Base-by-base conservation (phyloP, 1,284 basidiomycete species). In the Sutorius eximius region DNA sequence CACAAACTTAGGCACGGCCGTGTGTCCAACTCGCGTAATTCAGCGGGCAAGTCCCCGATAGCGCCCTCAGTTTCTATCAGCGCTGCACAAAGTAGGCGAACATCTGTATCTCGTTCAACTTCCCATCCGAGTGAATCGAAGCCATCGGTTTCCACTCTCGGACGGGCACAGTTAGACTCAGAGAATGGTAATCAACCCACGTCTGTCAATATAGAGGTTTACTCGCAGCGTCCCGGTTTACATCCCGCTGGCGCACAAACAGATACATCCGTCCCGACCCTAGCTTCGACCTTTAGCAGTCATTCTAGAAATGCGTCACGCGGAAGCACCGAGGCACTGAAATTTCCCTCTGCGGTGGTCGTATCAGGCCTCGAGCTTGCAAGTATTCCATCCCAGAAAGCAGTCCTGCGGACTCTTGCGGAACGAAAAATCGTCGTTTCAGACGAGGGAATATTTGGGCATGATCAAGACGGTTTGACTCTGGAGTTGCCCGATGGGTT, bases 401-500 rank as follows among this genome's bases (percentile, higher is more conserved):
- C 84, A 2, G 69, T 92, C 27, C 70, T 80, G 10, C 75, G 74
- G 20, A 80, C 81, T 0, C 70, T 92, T 38, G 63, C 75, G 13
- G 82, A 86, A 38, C 73, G 74, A 51, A 74, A 75, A 40, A 69
- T 91, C 12, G 65, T 79, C 10, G 63, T 87, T 18, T 80, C 82
- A 16, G 70, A 71, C 6, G 64, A 61, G 16, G 64, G 60, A 22
- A 56, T 59, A 43, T 57, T 59, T 30, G 68, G 67, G n/a, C 69
- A 66, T 27, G 70, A 71, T 45, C 71, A 72, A 40, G 75, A 76
- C 8, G 59, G 56, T 13, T 15, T 44, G 72, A 75, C 27, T 68
- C 71, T 82, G 77, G 77, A 78, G 52, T 68, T 91, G n/a, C 89
- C 90, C 1, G 76, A 82, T 7, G 81, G 79, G 1, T 93, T 92